These are phyloP conservation scores for Corchorus capsularis DNA, from an alignment of 345 rosid species.

Conservation along the genomic window DNA sequence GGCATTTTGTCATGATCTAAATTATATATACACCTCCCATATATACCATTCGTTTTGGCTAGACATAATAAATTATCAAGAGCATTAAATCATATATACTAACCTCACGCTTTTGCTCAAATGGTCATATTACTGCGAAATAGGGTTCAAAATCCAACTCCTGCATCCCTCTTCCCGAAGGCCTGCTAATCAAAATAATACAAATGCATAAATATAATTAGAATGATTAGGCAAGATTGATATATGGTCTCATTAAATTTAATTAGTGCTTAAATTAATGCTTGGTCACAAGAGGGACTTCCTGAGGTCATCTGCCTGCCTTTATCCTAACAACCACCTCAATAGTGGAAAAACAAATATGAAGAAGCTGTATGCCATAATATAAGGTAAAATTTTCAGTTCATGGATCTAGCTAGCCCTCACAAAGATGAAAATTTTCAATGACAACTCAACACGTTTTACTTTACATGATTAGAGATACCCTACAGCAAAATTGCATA, in stretches of 20 bases:
- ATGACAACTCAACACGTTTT: not conserved
- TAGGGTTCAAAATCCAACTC: no score
- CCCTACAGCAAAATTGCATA: constrained; percentile 1
- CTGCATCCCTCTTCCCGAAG: no score
- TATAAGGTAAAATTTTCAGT: not conserved
- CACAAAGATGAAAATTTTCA: constrained; percentile 16
- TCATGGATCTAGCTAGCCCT: not conserved
- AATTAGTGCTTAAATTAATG: not conserved
- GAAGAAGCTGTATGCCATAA: constrained; percentile 20
- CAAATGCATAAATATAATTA: no score
- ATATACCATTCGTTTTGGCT: no score
- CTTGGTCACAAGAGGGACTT: constrained; percentile 4
- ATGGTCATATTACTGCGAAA: no score
- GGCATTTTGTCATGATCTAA: not conserved
- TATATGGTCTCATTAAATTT: not conserved
- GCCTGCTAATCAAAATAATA: no score
- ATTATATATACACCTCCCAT: not conserved
- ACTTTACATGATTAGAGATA: constrained; percentile 20
- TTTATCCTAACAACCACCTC: not conserved
- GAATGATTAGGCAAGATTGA: no score
- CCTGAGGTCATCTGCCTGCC: not conserved
- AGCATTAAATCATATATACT: no score
- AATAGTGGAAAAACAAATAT: constrained; percentile 11
- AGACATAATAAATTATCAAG: no score
- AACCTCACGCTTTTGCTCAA: no score